Evolutionary conservation across 2,329 filamentous ascomycete genomes (phyloP).

Genomic region (Chaetothyriales sp.): DNA sequence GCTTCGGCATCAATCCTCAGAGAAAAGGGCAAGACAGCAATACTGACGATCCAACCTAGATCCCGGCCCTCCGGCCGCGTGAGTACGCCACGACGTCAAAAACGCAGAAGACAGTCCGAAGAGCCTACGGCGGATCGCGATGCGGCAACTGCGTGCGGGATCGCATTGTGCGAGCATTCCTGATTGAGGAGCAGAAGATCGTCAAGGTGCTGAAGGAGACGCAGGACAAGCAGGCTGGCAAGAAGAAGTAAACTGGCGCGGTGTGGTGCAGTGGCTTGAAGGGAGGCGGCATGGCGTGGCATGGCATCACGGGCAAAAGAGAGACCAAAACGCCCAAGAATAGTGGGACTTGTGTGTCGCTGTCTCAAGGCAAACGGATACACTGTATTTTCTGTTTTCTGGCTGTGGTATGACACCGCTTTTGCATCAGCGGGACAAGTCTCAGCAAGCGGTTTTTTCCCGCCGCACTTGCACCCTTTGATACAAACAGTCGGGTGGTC

Average conservation of each 20-base stretch:
- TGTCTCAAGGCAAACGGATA: background rate
- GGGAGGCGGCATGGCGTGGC: background rate
- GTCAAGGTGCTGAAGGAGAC: conserved; percentile 99
- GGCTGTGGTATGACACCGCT: background rate
- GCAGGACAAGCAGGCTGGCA: conserved; percentile 56
- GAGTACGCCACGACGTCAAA: conserved; percentile 95
- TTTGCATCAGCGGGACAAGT: background rate
- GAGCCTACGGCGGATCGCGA: conserved; percentile 95
- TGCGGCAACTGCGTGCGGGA: conserved; percentile 98
- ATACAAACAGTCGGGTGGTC: background rate
- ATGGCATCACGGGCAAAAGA: background rate
- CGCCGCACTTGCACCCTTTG: background rate
- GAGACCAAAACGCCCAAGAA: background rate
- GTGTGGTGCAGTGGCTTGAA: background rate
- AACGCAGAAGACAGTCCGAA: conserved; percentile 98
- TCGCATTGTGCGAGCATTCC: conserved; percentile 92
- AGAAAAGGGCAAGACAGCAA: background rate
- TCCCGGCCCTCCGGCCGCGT: conserved; percentile 93
- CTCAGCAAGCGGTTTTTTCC: background rate
- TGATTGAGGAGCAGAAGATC: conserved; percentile 99
- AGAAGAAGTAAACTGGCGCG: conserved; percentile 39
- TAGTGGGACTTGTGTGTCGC: background rate
- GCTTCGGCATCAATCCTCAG: background rate
- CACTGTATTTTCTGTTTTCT: background rate
- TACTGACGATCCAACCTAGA: conserved; percentile 33